Evolutionary conservation across 331 rosid species (phyloP).

Genomic region (Cydonia oblonga): DNA sequence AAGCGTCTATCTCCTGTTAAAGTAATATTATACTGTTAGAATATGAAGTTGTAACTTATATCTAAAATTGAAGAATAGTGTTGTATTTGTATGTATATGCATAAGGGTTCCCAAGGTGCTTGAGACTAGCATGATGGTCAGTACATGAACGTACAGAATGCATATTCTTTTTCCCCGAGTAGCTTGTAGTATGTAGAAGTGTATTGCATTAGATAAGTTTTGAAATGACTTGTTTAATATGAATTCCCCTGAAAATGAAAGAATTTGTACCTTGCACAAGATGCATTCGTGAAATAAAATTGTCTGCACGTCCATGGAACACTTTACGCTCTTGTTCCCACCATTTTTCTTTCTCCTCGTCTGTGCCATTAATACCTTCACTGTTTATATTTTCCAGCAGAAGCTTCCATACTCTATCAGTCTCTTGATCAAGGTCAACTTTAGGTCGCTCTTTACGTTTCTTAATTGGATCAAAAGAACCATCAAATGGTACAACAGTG

Average conservation of each 20-base stretch:
- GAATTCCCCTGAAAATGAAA: not conserved
- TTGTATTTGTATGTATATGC: not conserved
- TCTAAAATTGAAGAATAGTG: not conserved
- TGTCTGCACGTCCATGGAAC: slow-evolving; percentile 77
- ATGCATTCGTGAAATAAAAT: slow-evolving; percentile 92
- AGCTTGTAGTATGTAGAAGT: not conserved
- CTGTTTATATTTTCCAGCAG: slow-evolving; percentile 66
- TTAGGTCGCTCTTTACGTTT: slow-evolving; percentile 66
- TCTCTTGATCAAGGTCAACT: slow-evolving; percentile 88
- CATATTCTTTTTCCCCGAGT: not conserved
- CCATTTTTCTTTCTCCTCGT: slow-evolving; percentile 73
- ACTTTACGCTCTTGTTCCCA: slow-evolving; percentile 91
- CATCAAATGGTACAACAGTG: slow-evolving; percentile 44
- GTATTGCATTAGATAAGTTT: not conserved
- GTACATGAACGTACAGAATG: not conserved
- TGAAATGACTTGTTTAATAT: not conserved
- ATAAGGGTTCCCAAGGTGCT: not conserved
- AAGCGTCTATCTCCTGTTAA: slow-evolving; percentile 91
- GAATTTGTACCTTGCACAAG: slow-evolving; percentile 78
- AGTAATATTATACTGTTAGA: slow-evolving; percentile 10
- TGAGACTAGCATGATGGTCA: not conserved
- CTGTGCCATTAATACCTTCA: slow-evolving; percentile 77
- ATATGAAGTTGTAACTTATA: not conserved
- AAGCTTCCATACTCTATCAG: slow-evolving; percentile 87
- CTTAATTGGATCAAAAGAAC: slow-evolving; percentile 38